These are phyloP conservation scores for Fonsecaea multimorphosa DNA, from an alignment of 2,329 filamentous ascomycete genomes.

Conservation along the genomic window DNA sequence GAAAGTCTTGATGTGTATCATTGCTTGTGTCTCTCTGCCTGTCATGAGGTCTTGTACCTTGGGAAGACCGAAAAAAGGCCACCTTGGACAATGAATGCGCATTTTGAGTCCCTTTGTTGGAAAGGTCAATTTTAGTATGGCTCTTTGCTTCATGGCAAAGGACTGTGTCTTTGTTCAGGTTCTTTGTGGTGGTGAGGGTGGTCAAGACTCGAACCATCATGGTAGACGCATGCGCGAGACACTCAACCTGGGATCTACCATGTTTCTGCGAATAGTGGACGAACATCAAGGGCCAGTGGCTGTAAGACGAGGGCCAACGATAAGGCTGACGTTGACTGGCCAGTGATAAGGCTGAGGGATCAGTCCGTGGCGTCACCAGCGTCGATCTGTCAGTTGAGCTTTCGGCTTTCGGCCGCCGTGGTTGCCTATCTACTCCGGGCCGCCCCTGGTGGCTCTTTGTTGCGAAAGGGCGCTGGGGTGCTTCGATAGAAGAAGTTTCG, in stretches of 20 bases:
- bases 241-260: neutral
- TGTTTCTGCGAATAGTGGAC: neutral
- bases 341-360: conserved; percentile 20
- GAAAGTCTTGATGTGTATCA: neutral
- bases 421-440: neutral
- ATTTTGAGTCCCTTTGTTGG: conserved; percentile 1
- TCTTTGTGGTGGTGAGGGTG: neutral
- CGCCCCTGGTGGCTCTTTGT: neutral
- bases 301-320: neutral
- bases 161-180: neutral
- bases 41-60: neutral
- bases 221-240: neutral
- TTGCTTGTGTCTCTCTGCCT: neutral
- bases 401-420: neutral
- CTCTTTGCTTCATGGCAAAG: neutral
- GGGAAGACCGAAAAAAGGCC: neutral
- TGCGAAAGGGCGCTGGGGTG: no score
- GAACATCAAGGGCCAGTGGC: neutral
- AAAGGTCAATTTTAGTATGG: neutral
- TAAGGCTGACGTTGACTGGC: conserved; percentile 6
- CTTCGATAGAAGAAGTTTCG: neutral
- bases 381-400: neutral
- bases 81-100: neutral
- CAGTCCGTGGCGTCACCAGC: neutral
- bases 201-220: neutral